phyloP scores from a whole-genome alignment of 1,284 basidiomycete species.

The Taiwanofungus camphoratus region DNA sequence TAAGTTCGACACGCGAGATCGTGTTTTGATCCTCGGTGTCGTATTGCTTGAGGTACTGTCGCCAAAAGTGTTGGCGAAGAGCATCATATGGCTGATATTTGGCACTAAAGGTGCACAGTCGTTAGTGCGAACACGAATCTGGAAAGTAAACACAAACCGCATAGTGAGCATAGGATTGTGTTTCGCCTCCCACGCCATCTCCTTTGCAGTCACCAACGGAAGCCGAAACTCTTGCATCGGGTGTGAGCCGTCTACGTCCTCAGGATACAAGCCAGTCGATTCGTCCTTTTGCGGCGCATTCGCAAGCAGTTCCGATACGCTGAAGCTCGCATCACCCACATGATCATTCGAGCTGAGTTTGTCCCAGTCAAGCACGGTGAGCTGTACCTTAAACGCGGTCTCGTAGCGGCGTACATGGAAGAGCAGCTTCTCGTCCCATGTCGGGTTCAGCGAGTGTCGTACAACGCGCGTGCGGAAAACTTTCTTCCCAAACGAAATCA shows the following conservation, averaged over 20 bases:
- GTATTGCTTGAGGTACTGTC: slow-evolving; percentile 86
- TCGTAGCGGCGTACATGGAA: slow-evolving; percentile 94
- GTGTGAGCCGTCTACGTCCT: slow-evolving; percentile 44
- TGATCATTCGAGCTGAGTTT: slow-evolving; percentile 87
- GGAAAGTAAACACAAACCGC: slow-evolving; percentile 38
- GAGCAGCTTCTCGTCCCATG: slow-evolving; percentile 93
- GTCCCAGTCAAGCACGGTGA: slow-evolving; percentile 92
- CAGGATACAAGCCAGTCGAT: slow-evolving; percentile 67
- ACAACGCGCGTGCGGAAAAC: slow-evolving; percentile 92
- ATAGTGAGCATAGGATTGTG: slow-evolving; percentile 57
- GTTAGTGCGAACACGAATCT: neutral
- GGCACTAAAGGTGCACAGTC: slow-evolving; percentile 50
- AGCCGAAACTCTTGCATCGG: slow-evolving; percentile 69
- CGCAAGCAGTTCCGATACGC: slow-evolving; percentile 66
- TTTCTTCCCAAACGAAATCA: slow-evolving; percentile 95
- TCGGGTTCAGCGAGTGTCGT: slow-evolving; percentile 83
- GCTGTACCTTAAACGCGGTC: slow-evolving; percentile 68
- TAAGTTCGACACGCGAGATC: slow-evolving; percentile 83
- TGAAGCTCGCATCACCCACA: slow-evolving; percentile 72
- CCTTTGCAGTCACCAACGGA: slow-evolving; percentile 47
- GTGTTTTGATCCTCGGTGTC: slow-evolving; percentile 82
- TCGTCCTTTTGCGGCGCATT: slow-evolving; percentile 71
- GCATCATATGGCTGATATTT: slow-evolving; percentile 95
- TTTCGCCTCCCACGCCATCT: slow-evolving; percentile 58
- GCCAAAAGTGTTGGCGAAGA: slow-evolving; percentile 89